Percentiles rank a stretch among this genome's conserved stretches.
phyloP scores from a whole-genome alignment of 2,329 filamentous ascomycete species.

The Pseudocercospora crystallina region DNA sequence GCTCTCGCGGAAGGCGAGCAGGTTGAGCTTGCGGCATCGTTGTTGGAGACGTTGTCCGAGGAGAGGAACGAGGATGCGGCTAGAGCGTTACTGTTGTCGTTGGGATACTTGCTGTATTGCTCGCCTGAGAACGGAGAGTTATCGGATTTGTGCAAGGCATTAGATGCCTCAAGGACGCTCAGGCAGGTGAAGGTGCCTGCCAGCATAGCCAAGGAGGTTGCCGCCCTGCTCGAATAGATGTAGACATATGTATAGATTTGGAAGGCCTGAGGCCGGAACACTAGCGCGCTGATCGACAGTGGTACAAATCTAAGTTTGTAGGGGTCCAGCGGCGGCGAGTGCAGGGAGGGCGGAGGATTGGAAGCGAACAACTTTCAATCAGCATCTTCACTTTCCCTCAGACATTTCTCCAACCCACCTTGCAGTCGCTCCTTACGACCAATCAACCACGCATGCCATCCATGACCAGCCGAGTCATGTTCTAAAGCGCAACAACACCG shows the following conservation, averaged over 20 bases:
- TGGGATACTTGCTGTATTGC: constrained; percentile 75
- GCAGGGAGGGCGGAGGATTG: too few species aligned
- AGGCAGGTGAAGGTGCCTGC: constrained; percentile 37
- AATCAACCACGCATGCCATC: not conserved
- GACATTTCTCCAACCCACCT: too few species aligned
- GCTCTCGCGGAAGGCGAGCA: constrained; percentile 68
- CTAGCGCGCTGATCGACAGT: too few species aligned
- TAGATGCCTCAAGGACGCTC: constrained; percentile 71
- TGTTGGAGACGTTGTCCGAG: constrained; percentile 69
- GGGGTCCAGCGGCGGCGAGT: too few species aligned
- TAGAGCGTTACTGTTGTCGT: constrained; percentile 71
- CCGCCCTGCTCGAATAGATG: constrained; percentile 23
- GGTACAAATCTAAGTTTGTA: too few species aligned
- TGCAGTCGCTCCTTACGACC: constrained; percentile 2
- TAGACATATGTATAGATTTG: not conserved
- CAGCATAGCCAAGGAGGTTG: constrained; percentile 34
- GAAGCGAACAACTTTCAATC: too few species aligned
- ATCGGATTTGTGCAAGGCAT: constrained; percentile 72
- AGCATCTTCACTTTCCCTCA: too few species aligned
- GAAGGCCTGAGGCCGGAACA: too few species aligned
- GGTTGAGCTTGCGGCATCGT: constrained; percentile 76
- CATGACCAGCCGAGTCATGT: constrained; percentile 6
- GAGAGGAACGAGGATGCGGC: constrained; percentile 63
- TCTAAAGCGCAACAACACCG: not conserved
- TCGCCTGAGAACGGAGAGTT: constrained; percentile 70